A percentile compares a stretch with the other conserved stretches of the same genome.
phyloP scores from a whole-genome alignment of 2,329 filamentous ascomycete genomes.

The Trichophyton rubrum region DNA sequence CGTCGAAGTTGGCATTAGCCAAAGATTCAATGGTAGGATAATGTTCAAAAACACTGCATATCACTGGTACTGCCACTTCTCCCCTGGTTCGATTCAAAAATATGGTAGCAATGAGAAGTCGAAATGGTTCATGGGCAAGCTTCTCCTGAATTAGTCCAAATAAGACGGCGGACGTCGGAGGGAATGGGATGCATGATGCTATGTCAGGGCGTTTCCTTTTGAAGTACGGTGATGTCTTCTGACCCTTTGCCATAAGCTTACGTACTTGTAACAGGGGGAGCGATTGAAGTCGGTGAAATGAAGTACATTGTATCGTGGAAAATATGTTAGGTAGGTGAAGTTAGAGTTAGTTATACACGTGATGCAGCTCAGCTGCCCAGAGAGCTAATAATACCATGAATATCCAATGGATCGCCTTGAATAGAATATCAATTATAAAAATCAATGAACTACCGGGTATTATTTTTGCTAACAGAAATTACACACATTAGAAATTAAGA shows the following conservation, averaged over 20 bases:
- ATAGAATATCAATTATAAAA: background rate
- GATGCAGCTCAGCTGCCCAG: too few relatives aligned
- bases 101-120: conserved; percentile 66
- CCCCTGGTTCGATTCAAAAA: conserved; percentile 76
- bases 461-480: background rate
- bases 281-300: background rate
- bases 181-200: conserved; percentile 46
- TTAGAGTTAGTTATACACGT: too few relatives aligned
- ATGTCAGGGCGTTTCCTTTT: conserved; percentile 19
- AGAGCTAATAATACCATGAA: background rate
- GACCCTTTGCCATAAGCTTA: background rate
- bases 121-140: conserved; percentile 62
- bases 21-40: conserved; percentile 58
- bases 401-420: background rate
- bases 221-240: conserved; percentile 33
- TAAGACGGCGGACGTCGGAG: conserved; percentile 46
- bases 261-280: background rate
- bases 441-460: background rate
- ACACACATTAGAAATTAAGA: background rate
- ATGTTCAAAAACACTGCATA: conserved; percentile 52
- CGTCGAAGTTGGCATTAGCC: conserved; percentile 42
- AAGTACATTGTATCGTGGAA: background rate
- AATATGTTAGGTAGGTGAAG: background rate
- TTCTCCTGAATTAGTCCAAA: conserved; percentile 82
- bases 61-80: conserved; percentile 59